These are phyloP conservation scores for Ceratobasidium sp. DNA, from an alignment of 1,284 basidiomycete species.

Conservation along the genomic window DNA sequence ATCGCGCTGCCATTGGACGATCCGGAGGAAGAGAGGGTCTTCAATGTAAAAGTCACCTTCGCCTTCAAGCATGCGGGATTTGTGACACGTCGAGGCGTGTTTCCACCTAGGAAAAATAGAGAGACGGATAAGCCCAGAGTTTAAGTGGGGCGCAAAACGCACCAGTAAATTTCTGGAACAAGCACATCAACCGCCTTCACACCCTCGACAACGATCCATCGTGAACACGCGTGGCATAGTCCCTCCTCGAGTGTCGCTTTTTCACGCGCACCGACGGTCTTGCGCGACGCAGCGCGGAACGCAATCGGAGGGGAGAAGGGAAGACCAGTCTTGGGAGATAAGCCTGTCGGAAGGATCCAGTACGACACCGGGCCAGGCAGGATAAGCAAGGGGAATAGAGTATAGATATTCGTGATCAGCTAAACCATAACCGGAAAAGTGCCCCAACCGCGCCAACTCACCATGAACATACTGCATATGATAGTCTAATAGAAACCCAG, in stretches of 20 bases:
- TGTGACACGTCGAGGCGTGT: conserved; percentile 76
- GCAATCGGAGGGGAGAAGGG: conserved; percentile 79
- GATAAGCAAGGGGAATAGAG: conserved; percentile 4
- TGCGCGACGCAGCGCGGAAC: conserved; percentile 64
- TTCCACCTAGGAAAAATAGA: conserved; percentile 81
- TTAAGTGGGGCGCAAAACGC: conserved; percentile 49
- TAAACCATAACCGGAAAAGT: neutral
- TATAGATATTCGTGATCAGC: neutral
- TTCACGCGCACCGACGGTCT: conserved; percentile 64
- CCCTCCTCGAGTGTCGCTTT: conserved; percentile 70
- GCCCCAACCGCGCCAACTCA: conserved; percentile 51
- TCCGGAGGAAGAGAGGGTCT: conserved; percentile 52
- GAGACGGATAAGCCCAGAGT: neutral
- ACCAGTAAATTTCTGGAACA: conserved; percentile 78
- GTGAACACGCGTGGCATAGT: conserved; percentile 75
- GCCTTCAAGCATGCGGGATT: conserved; percentile 64
- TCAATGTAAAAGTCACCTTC: conserved; percentile 65
- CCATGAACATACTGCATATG: conserved; percentile 83
- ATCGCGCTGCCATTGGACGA: conserved; percentile 37
- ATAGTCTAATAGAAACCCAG: conserved; percentile 58
- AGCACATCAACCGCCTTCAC: conserved; percentile 76
- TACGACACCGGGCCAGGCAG: neutral
- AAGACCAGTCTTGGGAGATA: conserved; percentile 67
- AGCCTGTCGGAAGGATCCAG: conserved; percentile 57
- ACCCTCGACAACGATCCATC: conserved; percentile 76